Percentiles rank a stretch among this genome's conserved stretches.
Evolutionary conservation across 2,329 filamentous ascomycete species (phyloP).

Genomic region (Pseudocercospora eumusae): DNA sequence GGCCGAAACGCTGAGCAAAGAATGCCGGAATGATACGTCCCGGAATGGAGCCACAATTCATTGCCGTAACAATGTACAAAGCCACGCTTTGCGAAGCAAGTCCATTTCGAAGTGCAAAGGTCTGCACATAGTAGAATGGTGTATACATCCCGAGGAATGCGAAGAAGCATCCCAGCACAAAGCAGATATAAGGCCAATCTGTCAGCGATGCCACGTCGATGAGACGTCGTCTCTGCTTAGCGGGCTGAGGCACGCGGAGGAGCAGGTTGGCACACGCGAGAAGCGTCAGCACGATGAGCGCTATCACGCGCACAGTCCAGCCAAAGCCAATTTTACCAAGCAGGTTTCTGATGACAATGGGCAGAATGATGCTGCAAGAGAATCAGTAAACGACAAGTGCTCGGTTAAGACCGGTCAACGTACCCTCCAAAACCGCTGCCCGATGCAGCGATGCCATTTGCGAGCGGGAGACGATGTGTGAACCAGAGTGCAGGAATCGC

Average conservation of each 20-base stretch:
- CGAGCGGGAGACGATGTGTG: slow-evolving; percentile 42
- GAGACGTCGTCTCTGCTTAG: slow-evolving; percentile 28
- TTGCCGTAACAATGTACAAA: slow-evolving; percentile 65
- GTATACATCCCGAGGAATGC: slow-evolving; percentile 40
- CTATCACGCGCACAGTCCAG: slow-evolving; percentile 17
- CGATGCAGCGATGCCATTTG: slow-evolving; percentile 45
- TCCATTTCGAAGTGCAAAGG: slow-evolving; percentile 56
- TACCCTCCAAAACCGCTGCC: slow-evolving; percentile 46
- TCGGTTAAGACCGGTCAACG: neutral
- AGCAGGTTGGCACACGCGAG: slow-evolving; percentile 4
- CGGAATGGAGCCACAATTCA: slow-evolving; percentile 61
- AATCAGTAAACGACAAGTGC: neutral
- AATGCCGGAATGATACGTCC: slow-evolving; percentile 60
- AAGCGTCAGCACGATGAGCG: slow-evolving; percentile 18
- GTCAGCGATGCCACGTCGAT: slow-evolving; percentile 47
- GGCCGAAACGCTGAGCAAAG: slow-evolving; percentile 58
- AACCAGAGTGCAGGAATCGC: slow-evolving; percentile 49
- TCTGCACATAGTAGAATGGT: slow-evolving; percentile 59
- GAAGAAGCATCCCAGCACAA: slow-evolving; percentile 50
- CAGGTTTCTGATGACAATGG: slow-evolving; percentile 17
- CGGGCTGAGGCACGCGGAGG: neutral
- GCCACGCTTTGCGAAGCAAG: slow-evolving; percentile 53
- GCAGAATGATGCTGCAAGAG: slow-evolving; percentile 14
- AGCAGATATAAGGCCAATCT: slow-evolving; percentile 48
- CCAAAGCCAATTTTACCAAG: slow-evolving; percentile 16